Base-by-base conservation (phyloP, 495 filamentous ascomycete species). In the Lophiotrema nucula region DNA sequence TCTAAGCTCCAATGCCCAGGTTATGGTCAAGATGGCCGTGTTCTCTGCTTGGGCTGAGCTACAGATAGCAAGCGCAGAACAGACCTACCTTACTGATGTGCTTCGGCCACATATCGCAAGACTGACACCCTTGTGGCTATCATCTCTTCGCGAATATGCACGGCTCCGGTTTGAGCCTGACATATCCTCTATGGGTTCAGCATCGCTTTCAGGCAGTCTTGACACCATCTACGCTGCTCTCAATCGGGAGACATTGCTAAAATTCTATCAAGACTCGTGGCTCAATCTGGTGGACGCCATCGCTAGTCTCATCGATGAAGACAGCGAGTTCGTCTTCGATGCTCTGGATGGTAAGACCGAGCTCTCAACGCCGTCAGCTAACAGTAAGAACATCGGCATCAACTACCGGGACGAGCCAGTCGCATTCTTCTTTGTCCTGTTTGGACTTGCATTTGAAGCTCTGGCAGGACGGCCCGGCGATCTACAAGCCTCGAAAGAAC, bases 41-140 rank as follows among this genome's bases (percentile, higher is more conserved):
- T 90, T 95, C 68, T 92, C 92, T n/a, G 93, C 91, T 6, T 99
- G 93, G 93, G 95, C 93, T n/a, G 89, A 96, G 58, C 81, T 99
- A 27, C 95, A 99, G 70, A 91, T 99, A 39, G 92, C 95, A 1
- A 97, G 93, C 73, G 86, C 84, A 22, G 92, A 97, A 64, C 91
- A 97, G 53, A 84, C 83, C 26, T 97, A 97, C 65, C 78, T 99
- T 24, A 84, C 86, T 4, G 82, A 91, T 58, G 91, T 97, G 1
- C 79, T 99, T 35, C 88, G 91, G 66, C 93, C 95, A 15, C 88
- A 97, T 67, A 86, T 97, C 53, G 84, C 85, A 6, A 90, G 84
- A 43, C 74, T 99, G 12, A 95, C 92, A 0, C 93, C 93, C 0
- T 74, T 97, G 1, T 99, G 93, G 93, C 79, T 99, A 1, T 86